Evolutionary conservation across 1,139 yeast species (phyloP).

Genomic region (Sugiyamaella sp.): DNA sequence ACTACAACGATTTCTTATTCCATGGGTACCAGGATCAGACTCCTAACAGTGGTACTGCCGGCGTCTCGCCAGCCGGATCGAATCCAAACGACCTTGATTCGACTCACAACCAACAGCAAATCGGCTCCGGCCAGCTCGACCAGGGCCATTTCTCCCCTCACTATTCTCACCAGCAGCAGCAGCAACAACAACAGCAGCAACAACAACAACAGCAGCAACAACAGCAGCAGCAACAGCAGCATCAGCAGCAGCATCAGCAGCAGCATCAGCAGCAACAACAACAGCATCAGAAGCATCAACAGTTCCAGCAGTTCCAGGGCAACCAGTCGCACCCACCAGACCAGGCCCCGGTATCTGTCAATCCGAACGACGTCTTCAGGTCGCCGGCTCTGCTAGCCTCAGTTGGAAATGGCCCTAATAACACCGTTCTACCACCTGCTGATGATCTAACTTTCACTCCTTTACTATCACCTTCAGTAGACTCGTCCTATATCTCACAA

Average conservation of each 20-base stretch:
- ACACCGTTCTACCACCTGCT: conserved; percentile 20
- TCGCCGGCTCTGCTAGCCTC: conserved; percentile 34
- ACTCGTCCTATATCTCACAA: conserved; percentile 45
- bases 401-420: conserved; percentile 15
- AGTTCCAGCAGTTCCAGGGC: conserved; percentile 9
- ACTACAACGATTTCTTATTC: conserved; percentile 26
- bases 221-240: conserved; percentile 2
- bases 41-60: not conserved
- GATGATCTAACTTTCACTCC: conserved; percentile 58
- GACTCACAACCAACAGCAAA: conserved; percentile 8
- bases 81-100: conserved; percentile 11
- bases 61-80: not conserved
- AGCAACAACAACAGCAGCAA: conserved; percentile 4
- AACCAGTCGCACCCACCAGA: conserved; percentile 3
- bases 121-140: not conserved
- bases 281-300: conserved; percentile 13
- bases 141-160: conserved; percentile 16
- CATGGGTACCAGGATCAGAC: conserved; percentile 12
- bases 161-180: conserved; percentile 18
- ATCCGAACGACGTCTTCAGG: conserved; percentile 33
- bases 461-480: conserved; percentile 64
- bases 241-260: conserved; percentile 1
- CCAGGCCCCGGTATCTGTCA: conserved; percentile 21
- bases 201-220: not conserved
- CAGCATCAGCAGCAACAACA: conserved; percentile 9